Base-by-base conservation (phyloP, 768 basidiomycete species). In the Rhodotorula toruloides region DNA sequence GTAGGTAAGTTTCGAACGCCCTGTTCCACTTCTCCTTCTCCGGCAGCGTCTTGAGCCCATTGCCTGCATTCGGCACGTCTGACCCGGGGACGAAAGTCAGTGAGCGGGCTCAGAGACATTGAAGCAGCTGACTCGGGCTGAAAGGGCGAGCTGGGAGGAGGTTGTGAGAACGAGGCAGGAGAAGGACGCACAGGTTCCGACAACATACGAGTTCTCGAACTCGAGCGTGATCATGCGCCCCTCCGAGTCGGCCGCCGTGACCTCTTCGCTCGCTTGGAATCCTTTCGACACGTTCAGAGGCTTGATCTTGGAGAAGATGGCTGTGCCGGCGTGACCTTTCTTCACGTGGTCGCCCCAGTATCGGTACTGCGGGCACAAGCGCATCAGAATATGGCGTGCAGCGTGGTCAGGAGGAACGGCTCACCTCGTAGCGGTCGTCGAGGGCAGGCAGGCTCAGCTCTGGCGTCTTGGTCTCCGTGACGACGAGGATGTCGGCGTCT, bases 11-110 rank as follows among this genome's bases (percentile, higher is more conserved):
- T 58, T 86, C 84, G 74, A 93, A 91, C 74, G 90, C 86, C 7
- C 74, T 74, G 65, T 90, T 87, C 91, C 91, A 92, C 58, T 81
- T 78, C 53, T 88, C 43, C 34, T 63, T 68, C 27, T 43, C 56
- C 4, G n/a, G 13, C 5, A 69, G 46, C 3, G 31, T 58, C 42
- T 91, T 90, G 39, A 93, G 78, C 14, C 82, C 81, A 54, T 82
- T 77, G 5, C 91, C 91, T 2, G 91, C 90, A 68, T 93, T 92
- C 16, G 87, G 85, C 37, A 89, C 87, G 70, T 92, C 92, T 25
- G 89, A 12, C 9, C 3, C 11, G 19, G 17, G 14, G 13, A 6
- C 2, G 25, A 12, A 47, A 21, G 31, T 46, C 27, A 49, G 48
- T 27, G 36, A 31, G 34, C 29, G n/a, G 8, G 9, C 4, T 19